A percentile compares a stretch with the other conserved stretches of the same genome.
phyloP scores from a whole-genome alignment of 352 stramenopile species.

The Pythium phragmiticola region DNA sequence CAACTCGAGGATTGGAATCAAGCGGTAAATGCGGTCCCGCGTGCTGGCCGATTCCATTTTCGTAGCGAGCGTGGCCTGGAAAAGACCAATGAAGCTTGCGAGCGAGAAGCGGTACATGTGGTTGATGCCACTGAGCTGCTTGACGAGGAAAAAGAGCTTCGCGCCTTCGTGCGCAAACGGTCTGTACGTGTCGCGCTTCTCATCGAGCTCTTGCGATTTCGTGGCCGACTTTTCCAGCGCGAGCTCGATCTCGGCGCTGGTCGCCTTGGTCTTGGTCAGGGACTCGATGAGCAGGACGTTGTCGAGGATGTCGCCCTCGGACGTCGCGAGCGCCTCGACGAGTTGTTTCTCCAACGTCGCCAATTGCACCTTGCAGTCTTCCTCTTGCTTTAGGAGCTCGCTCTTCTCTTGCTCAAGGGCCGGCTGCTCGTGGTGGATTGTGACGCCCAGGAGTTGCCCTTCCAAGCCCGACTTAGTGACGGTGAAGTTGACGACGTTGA shows the following conservation, averaged over 20 bases:
- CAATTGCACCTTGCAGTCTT: constrained; percentile 95
- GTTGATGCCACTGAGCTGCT: constrained; percentile 87
- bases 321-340: constrained; percentile 90
- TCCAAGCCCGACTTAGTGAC: constrained; percentile 93
- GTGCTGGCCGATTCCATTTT: constrained; percentile 79
- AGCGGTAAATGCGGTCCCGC: constrained; percentile 73
- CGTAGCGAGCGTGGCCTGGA: constrained; percentile 76
- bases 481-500: constrained; percentile 95
- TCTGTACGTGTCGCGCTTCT: constrained; percentile 90
- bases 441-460: constrained; percentile 91
- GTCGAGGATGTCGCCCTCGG: constrained; percentile 95
- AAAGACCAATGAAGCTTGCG: constrained; percentile 86
- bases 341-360: constrained; percentile 92
- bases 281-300: constrained; percentile 93
- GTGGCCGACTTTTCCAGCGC: constrained; percentile 87
- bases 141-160: constrained; percentile 94
- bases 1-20: constrained; percentile 88
- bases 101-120: constrained; percentile 97
- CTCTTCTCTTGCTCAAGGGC: constrained; percentile 93
- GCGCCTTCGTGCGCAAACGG: constrained; percentile 88
- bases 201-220: constrained; percentile 90
- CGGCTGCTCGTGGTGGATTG: constrained; percentile 93
- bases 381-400: constrained; percentile 89
- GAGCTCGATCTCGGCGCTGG: constrained; percentile 88
- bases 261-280: constrained; percentile 93